phyloP scores from a whole-genome alignment of 225 moss, liverwort and hornwort genomes.

The Thuidium tamariscinum region DNA sequence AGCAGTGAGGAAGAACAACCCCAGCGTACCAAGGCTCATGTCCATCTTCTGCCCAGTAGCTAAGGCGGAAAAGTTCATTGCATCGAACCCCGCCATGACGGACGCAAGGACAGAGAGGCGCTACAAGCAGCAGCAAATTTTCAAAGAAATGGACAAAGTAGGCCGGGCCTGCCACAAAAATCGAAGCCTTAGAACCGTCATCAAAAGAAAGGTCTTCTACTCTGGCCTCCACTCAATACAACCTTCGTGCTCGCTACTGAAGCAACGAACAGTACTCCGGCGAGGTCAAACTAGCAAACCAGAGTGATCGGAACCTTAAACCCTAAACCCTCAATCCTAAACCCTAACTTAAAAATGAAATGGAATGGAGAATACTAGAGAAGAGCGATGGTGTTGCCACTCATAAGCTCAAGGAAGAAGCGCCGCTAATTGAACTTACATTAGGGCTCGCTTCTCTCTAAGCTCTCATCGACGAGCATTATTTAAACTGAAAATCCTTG shows the following conservation, averaged over 20 bases:
- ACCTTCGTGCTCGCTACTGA: background rate
- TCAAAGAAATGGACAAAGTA: background rate
- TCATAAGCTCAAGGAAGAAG: background rate
- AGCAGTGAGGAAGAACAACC: background rate
- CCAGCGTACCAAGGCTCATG: conserved; percentile 65
- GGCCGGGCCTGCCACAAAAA: background rate
- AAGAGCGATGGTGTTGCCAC: background rate
- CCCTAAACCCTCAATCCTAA: background rate
- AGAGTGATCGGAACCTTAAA: background rate
- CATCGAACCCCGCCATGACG: conserved; percentile 20
- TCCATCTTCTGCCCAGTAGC: conserved; percentile 83
- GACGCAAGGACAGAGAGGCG: background rate
- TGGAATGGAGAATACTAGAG: background rate
- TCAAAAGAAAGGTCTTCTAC: background rate
- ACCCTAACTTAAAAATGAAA: background rate
- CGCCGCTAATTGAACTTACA: background rate
- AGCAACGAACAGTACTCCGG: background rate
- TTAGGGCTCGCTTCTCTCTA: background rate
- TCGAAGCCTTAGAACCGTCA: background rate
- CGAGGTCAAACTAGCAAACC: background rate
- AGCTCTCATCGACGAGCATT: background rate
- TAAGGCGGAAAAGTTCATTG: conserved; percentile 58
- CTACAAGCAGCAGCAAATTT: background rate
- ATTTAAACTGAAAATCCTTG: background rate
- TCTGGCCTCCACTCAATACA: background rate